Evolutionary conservation across 1,139 yeast species (phyloP).

Genomic region (Magnusiomyces sp.): DNA sequence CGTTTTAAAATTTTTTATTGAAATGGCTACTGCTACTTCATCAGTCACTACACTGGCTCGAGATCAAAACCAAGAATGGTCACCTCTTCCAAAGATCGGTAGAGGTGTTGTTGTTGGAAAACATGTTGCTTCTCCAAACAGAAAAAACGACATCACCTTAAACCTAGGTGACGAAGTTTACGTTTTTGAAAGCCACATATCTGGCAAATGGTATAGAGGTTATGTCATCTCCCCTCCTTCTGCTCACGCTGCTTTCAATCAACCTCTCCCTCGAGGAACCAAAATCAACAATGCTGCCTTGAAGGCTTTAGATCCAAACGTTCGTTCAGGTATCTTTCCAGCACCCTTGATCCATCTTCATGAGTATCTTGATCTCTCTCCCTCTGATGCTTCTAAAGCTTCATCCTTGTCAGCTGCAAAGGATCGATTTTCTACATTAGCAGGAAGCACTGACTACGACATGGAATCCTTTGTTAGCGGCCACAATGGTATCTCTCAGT

Average conservation of each 20-base stretch:
- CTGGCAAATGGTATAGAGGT: constrained; percentile 71
- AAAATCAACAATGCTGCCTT: constrained; percentile 22
- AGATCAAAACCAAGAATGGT: constrained; percentile 30
- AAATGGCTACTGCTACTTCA: too few species aligned
- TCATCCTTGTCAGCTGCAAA: constrained; percentile 8
- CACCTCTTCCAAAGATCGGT: constrained; percentile 31
- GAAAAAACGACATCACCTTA: constrained; percentile 26
- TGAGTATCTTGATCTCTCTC: constrained; percentile 23
- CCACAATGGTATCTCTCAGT: constrained; percentile 4
- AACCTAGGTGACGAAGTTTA: constrained; percentile 79
- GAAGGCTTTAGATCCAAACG: constrained; percentile 24
- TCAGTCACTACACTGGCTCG: too few species aligned
- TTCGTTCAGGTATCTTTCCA: constrained; percentile 28
- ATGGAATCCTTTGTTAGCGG: constrained; percentile 9
- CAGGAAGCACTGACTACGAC: constrained; percentile 6
- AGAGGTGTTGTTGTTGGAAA: constrained; percentile 25
- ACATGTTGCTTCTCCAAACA: constrained; percentile 18
- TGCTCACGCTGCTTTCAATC: constrained; percentile 26
- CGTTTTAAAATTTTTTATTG: too few species aligned
- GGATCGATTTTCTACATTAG: constrained; percentile 9
- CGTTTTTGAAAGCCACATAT: constrained; percentile 56
- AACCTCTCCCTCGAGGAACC: constrained; percentile 20
- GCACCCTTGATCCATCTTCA: constrained; percentile 22
- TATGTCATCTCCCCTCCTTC: constrained; percentile 39
- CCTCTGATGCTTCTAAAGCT: constrained; percentile 9